These are phyloP conservation scores for Neofusicoccum parvum DNA, from an alignment of 2,329 filamentous ascomycete species.

Conservation along the genomic window DNA sequence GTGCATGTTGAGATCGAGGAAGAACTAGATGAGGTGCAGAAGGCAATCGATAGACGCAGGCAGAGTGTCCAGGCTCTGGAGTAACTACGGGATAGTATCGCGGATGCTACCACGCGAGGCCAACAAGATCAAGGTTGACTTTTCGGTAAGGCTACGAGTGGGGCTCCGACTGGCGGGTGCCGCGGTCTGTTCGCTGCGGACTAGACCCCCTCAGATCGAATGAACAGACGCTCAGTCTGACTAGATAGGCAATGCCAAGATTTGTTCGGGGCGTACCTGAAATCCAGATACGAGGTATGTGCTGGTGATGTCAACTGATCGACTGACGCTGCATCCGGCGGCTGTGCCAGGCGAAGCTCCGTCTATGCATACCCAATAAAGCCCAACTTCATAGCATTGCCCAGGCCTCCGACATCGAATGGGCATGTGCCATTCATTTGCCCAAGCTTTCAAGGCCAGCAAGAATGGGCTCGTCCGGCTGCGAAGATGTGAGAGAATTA, in stretches of 20 bases:
- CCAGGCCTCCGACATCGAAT: neutral
- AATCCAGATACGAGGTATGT: neutral
- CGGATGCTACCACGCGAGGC: too few species aligned
- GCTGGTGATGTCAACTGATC: neutral
- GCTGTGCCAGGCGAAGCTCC: neutral
- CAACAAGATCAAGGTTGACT: too few species aligned
- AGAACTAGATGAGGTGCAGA: constrained; percentile 24
- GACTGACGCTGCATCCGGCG: neutral
- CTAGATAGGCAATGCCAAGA: neutral
- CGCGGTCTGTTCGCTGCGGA: neutral
- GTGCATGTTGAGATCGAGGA: constrained; percentile 58
- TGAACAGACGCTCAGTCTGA: neutral
- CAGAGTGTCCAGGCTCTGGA: neutral
- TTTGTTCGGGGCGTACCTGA: neutral
- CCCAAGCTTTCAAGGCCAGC: neutral
- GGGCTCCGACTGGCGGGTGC: neutral
- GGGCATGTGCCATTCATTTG: neutral
- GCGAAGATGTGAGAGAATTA: neutral
- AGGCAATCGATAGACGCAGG: neutral
- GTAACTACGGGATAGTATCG: neutral
- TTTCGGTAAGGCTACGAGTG: neutral
- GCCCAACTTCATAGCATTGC: neutral
- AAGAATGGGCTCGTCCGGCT: neutral
- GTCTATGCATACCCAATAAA: neutral
- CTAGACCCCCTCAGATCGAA: neutral